Evolutionary conservation across 352 stramenopile genomes (phyloP).

Genomic region (Phytophthora aleatoria): DNA sequence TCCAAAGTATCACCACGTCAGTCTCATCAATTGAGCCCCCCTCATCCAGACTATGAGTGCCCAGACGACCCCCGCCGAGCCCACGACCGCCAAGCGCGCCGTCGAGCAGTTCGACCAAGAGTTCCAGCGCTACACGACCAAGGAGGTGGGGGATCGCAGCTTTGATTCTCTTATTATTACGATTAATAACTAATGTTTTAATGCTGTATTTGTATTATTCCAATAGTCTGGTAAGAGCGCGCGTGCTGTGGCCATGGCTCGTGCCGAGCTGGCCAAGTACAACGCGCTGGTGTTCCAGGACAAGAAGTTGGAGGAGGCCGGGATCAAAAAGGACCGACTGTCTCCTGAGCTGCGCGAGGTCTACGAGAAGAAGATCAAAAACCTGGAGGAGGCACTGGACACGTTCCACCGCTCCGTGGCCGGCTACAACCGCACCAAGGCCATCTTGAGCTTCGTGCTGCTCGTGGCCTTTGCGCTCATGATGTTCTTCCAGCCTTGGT

Average conservation of each 20-base stretch:
- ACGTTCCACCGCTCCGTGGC: constrained; percentile 77
- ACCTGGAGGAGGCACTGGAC: constrained; percentile 77
- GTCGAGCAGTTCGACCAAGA: constrained; percentile 86
- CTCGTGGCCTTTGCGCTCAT: constrained; percentile 65
- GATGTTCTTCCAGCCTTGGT: constrained; percentile 82
- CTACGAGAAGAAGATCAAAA: constrained; percentile 79
- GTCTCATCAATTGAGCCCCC: constrained; percentile 16
- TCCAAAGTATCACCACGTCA: constrained; percentile 15
- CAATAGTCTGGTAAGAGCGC: constrained; percentile 64
- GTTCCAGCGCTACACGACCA: constrained; percentile 88
- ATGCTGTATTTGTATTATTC: not conserved
- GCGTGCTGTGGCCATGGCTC: constrained; percentile 75
- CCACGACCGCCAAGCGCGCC: constrained; percentile 41
- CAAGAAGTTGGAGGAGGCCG: constrained; percentile 81
- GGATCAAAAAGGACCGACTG: constrained; percentile 69
- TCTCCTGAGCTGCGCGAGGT: constrained; percentile 49
- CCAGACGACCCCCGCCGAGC: constrained; percentile 20
- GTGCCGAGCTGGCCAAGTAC: constrained; percentile 82
- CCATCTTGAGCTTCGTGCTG: constrained; percentile 52
- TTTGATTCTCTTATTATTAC: not conserved
- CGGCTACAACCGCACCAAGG: constrained; percentile 82
- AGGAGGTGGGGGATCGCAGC: constrained; percentile 49
- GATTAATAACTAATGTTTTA: not conserved
- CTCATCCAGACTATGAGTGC: constrained; percentile 23
- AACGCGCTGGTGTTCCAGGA: constrained; percentile 81